Conservation (phyloP, 192 early-diverging fungal genomes). For the Pilaira anomala region DNA sequence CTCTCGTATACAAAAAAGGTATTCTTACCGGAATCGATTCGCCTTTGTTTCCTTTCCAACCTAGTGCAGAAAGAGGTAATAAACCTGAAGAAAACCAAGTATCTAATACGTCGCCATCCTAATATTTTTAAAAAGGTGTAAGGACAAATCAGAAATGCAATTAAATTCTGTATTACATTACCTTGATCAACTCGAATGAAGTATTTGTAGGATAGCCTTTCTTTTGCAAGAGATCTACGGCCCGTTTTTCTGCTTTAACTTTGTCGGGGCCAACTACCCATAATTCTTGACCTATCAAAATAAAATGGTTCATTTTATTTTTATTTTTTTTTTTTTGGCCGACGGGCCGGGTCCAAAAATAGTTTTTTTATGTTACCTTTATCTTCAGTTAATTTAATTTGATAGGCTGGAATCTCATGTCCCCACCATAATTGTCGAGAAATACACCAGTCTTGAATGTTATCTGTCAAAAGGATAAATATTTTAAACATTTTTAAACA, state of each 20-base stretch:
- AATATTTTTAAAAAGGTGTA: slow-evolving; percentile 38
- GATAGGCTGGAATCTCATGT: slow-evolving; percentile 90
- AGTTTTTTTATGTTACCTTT: background rate
- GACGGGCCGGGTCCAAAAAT: slow-evolving; percentile 9
- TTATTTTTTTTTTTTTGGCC: background rate
- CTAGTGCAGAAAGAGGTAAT: slow-evolving; percentile 78
- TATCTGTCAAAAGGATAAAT: slow-evolving; percentile 36
- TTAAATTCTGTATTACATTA: slow-evolving; percentile 8
- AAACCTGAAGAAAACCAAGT: slow-evolving; percentile 98
- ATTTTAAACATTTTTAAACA: background rate
- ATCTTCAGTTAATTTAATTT: slow-evolving; percentile 38
- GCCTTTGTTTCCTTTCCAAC: slow-evolving; percentile 35
- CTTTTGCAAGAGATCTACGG: slow-evolving; percentile 43
- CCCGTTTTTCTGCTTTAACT: slow-evolving; percentile 56
- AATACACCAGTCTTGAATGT: slow-evolving; percentile 96
- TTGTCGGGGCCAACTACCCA: slow-evolving; percentile 68
- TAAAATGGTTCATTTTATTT: background rate
- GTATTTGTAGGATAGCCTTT: slow-evolving; percentile 39
- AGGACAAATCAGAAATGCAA: background rate
- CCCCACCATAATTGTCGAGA: slow-evolving; percentile 99
- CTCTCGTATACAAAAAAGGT: background rate
- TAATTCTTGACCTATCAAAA: slow-evolving; percentile 22
- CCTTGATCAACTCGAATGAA: slow-evolving; percentile 27
- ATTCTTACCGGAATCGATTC: slow-evolving; percentile 34
- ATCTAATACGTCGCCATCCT: slow-evolving; percentile 93